phyloP scores from a whole-genome alignment of 768 basidiomycete genomes.

The Dentipellis fragilis region DNA sequence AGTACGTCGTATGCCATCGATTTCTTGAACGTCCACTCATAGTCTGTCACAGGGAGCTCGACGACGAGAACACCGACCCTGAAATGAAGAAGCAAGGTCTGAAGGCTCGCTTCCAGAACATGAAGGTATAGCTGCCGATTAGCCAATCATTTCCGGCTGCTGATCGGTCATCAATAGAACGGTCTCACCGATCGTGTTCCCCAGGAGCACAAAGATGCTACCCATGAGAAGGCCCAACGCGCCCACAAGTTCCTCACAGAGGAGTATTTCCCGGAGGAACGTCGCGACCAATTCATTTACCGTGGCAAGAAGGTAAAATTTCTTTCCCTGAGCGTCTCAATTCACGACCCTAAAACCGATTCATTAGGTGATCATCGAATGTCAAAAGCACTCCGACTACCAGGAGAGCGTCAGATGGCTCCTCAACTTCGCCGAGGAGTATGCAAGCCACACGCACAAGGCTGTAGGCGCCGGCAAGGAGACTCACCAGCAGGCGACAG shows the following conservation, averaged over 20 bases:
- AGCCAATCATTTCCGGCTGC: not conserved
- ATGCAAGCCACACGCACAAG: slow-evolving; percentile 41
- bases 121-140: slow-evolving; percentile 18
- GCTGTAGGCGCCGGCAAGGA: slow-evolving; percentile 26
- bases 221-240: slow-evolving; percentile 42
- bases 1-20: not conserved
- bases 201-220: slow-evolving; percentile 54
- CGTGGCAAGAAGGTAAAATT: slow-evolving; percentile 73
- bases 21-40: not conserved
- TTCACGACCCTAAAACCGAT: not conserved
- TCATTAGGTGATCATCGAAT: slow-evolving; percentile 70
- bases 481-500: slow-evolving; percentile 8
- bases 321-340: no score
- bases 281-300: slow-evolving; percentile 89
- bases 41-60: slow-evolving; percentile 10
- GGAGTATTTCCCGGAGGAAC: slow-evolving; percentile 84
- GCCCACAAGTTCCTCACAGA: slow-evolving; percentile 63
- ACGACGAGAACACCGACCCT: slow-evolving; percentile 23
- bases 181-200: slow-evolving; percentile 49
- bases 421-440: slow-evolving; percentile 50
- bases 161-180: slow-evolving; percentile 18
- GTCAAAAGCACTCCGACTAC: slow-evolving; percentile 88
- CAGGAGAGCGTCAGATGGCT: slow-evolving; percentile 75
- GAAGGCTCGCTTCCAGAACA: slow-evolving; percentile 20
- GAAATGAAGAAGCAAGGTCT: slow-evolving; percentile 28